phyloP scores from a whole-genome alignment of 805 yeast species.

The Ogataea ramenticola region DNA sequence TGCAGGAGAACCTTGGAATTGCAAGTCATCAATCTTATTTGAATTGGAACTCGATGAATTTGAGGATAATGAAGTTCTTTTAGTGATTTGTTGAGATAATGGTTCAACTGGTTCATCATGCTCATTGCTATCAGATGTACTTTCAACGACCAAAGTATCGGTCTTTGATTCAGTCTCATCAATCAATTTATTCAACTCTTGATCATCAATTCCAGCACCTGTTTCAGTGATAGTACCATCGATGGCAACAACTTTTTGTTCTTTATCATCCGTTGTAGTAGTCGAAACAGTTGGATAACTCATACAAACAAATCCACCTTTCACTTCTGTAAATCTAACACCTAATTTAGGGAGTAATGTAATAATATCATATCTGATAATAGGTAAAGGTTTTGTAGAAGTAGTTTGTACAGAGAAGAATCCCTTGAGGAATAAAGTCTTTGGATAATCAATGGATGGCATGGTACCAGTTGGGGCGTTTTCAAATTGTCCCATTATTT shows the following conservation, averaged over 20 bases:
- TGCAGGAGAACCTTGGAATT: slow-evolving; percentile 9
- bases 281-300: slow-evolving; percentile 46
- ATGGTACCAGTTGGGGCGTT: slow-evolving; percentile 67
- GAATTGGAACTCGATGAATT: slow-evolving; percentile 7
- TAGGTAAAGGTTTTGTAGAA: slow-evolving; percentile 84
- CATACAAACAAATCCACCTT: slow-evolving; percentile 87
- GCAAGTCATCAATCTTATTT: slow-evolving; percentile 8
- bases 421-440: slow-evolving; percentile 84
- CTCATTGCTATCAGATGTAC: slow-evolving; percentile 8
- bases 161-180: slow-evolving; percentile 11
- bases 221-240: slow-evolving; percentile 16
- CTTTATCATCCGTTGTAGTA: no score
- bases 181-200: background rate
- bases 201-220: slow-evolving; percentile 8
- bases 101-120: slow-evolving; percentile 16
- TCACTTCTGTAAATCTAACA: slow-evolving; percentile 79
- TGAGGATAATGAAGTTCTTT: slow-evolving; percentile 15
- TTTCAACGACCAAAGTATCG: background rate
- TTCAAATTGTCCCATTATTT: slow-evolving; percentile 35
- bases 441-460: slow-evolving; percentile 93
- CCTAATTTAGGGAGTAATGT: slow-evolving; percentile 68
- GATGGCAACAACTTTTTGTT: no score
- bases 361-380: slow-evolving; percentile 78
- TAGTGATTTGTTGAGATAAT: slow-evolving; percentile 13
- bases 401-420: slow-evolving; percentile 94